Evolutionary conservation across 345 rosid genomes (phyloP).

Genomic region (Aethionema arabicum): DNA sequence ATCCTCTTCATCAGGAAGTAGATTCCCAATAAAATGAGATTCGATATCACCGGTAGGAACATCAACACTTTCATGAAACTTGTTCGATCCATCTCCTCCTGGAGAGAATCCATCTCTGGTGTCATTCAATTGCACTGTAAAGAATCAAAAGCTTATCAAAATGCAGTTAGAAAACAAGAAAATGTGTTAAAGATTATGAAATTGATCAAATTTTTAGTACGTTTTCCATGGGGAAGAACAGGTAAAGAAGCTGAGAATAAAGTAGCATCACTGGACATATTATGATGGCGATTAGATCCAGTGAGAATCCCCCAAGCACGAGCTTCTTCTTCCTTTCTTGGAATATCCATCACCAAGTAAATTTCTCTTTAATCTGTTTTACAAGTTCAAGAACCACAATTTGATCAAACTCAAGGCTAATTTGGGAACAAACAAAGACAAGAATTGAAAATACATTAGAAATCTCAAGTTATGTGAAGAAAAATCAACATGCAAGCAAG

Average conservation of each 20-base stretch:
- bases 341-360: slow-evolving; percentile 31
- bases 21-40: slow-evolving; percentile 45
- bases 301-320: slow-evolving; percentile 48
- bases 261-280: slow-evolving; percentile 60
- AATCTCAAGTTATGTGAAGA: slow-evolving; percentile 28
- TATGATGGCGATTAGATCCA: slow-evolving; percentile 42
- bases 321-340: slow-evolving; percentile 34
- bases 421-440: neutral
- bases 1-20: slow-evolving; percentile 76
- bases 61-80: slow-evolving; percentile 37
- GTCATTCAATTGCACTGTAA: slow-evolving; percentile 58
- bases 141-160: slow-evolving; percentile 26
- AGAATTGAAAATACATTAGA: slow-evolving; percentile 5
- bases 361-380: slow-evolving; percentile 31
- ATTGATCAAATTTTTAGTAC: slow-evolving; percentile 35
- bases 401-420: neutral
- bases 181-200: neutral
- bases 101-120: slow-evolving; percentile 39
- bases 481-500: slow-evolving; percentile 38
- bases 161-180: slow-evolving; percentile 1
- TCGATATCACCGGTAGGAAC: slow-evolving; percentile 41
- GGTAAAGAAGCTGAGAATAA: slow-evolving; percentile 87
- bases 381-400: neutral
- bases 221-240: slow-evolving; percentile 68
- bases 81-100: slow-evolving; percentile 42